phyloP scores from a whole-genome alignment of 1,284 basidiomycete genomes.

The Calocybe gambosa region DNA sequence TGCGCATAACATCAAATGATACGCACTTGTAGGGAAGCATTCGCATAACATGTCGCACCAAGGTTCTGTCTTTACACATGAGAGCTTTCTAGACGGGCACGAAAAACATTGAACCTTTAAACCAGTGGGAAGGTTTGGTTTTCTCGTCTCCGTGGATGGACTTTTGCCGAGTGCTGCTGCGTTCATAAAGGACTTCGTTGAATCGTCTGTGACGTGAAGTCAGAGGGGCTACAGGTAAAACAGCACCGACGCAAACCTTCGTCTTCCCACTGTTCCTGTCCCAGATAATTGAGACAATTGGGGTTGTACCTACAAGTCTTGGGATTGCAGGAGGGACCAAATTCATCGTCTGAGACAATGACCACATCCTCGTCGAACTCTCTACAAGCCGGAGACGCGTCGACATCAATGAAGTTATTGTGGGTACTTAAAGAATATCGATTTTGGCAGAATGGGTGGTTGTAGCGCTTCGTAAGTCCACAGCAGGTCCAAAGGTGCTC shows the following conservation, averaged over 20 bases:
- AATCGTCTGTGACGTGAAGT: constrained; percentile 31
- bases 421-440: constrained; percentile 32
- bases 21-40: constrained; percentile 85
- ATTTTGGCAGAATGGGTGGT: constrained; percentile 47
- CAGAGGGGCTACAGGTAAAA: background rate
- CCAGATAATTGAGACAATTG: constrained; percentile 80
- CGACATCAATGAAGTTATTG: background rate
- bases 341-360: constrained; percentile 63
- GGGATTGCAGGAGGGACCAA: constrained; percentile 44
- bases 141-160: constrained; percentile 44
- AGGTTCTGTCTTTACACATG: constrained; percentile 55
- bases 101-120: constrained; percentile 48
- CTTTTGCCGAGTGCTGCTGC: constrained; percentile 45
- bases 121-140: constrained; percentile 66
- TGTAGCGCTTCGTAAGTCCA: constrained; percentile 50
- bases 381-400: constrained; percentile 20
- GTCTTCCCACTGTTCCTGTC: constrained; percentile 72
- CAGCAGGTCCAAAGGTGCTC: constrained; percentile 64
- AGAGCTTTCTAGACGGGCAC: background rate
- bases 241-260: constrained; percentile 36
- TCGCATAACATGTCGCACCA: constrained; percentile 91
- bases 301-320: constrained; percentile 70
- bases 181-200: constrained; percentile 48
- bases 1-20: constrained; percentile 31
- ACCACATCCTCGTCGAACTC: constrained; percentile 57